These are phyloP conservation scores for Fusarium equiseti DNA, from an alignment of 2,329 filamentous ascomycete species.

Conservation along the genomic window DNA sequence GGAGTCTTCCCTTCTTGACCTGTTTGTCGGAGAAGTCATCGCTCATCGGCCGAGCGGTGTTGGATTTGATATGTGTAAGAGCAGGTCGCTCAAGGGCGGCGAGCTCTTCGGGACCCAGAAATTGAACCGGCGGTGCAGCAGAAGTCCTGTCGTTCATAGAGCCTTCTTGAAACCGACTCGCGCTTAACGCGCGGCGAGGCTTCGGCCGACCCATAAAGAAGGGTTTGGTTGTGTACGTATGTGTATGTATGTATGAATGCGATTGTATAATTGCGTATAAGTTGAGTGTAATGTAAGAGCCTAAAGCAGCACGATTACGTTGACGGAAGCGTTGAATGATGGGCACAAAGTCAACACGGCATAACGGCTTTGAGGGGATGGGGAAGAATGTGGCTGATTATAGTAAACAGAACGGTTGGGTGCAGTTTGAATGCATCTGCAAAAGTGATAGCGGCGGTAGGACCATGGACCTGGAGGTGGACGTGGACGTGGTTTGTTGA, in stretches of 20 bases:
- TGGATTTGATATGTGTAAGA: slow-evolving; percentile 18
- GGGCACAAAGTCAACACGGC: slow-evolving; percentile 10
- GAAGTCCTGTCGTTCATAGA: slow-evolving; percentile 88
- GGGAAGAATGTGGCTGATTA: slow-evolving; percentile 24
- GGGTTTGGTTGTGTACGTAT: slow-evolving; percentile 19
- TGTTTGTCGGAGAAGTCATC: slow-evolving; percentile 51
- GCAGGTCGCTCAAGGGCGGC: slow-evolving; percentile 50
- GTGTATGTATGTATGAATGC: slow-evolving; percentile 3
- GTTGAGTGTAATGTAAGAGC: slow-evolving; percentile 2
- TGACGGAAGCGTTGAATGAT: slow-evolving; percentile 17
- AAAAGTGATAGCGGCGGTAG: slow-evolving; percentile 12
- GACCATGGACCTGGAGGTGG: slow-evolving; percentile 7
- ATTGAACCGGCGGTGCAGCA: slow-evolving; percentile 75
- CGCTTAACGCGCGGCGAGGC: slow-evolving; percentile 52
- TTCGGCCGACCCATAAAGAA: slow-evolving; percentile 48
- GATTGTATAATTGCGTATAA: slow-evolving; percentile 18
- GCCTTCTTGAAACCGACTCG: slow-evolving; percentile 77
- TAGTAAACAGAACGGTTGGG: slow-evolving; percentile 21
- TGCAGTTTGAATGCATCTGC: slow-evolving; percentile 9
- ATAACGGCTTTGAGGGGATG: slow-evolving; percentile 14
- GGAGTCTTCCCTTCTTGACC: slow-evolving; percentile 49
- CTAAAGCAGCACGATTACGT: slow-evolving; percentile 30
- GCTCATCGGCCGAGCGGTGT: slow-evolving; percentile 40
- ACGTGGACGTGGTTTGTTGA: slow-evolving; percentile 44
- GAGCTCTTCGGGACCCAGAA: slow-evolving; percentile 62